phyloP scores from a whole-genome alignment of 352 stramenopile genomes.

The Hyaloperonospora arabidopsidis region DNA sequence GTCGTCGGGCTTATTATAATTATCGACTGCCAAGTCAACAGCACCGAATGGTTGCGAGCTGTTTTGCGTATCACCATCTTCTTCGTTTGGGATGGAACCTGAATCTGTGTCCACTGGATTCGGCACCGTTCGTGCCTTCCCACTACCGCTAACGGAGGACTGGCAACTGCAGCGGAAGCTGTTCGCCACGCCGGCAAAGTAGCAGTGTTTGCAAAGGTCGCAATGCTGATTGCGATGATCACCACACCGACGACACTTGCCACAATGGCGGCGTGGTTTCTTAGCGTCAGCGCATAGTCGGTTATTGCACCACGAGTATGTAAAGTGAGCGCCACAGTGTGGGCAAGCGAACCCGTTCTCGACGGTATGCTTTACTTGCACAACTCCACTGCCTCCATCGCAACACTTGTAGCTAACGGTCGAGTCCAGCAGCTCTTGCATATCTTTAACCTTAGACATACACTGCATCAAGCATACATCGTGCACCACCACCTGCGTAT shows the following conservation, averaged over 20 bases:
- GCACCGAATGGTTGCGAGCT: slow-evolving; percentile 10
- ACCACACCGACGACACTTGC: slow-evolving; percentile 66
- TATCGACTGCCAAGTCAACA: slow-evolving; percentile 11
- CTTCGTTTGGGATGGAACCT: slow-evolving; percentile 7
- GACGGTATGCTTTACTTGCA: slow-evolving; percentile 61
- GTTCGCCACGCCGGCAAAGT: slow-evolving; percentile 79
- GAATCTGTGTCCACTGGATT: slow-evolving; percentile 26
- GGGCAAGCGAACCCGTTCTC: slow-evolving; percentile 57
- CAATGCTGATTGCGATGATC: slow-evolving; percentile 80
- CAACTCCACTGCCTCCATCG: slow-evolving; percentile 32
- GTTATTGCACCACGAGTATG: slow-evolving; percentile 79
- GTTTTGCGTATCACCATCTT: slow-evolving; percentile 11
- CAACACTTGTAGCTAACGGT: slow-evolving; percentile 61
- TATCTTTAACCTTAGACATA: slow-evolving; percentile 77
- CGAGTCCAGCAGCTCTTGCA: slow-evolving; percentile 74
- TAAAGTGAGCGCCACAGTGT: slow-evolving; percentile 49
- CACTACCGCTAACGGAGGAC: slow-evolving; percentile 22
- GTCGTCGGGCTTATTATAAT: slow-evolving; percentile 29
- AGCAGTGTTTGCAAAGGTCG: slow-evolving; percentile 76
- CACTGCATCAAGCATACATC: slow-evolving; percentile 80
- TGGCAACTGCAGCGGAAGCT: slow-evolving; percentile 79
- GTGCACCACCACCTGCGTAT: slow-evolving; percentile 53
- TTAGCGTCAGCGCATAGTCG: slow-evolving; percentile 66
- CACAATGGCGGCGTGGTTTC: slow-evolving; percentile 72
- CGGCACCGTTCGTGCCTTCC: slow-evolving; percentile 44